These are phyloP conservation scores for Colletotrichum falcatum DNA, from an alignment of 2,329 filamentous ascomycete species.

Conservation along the genomic window DNA sequence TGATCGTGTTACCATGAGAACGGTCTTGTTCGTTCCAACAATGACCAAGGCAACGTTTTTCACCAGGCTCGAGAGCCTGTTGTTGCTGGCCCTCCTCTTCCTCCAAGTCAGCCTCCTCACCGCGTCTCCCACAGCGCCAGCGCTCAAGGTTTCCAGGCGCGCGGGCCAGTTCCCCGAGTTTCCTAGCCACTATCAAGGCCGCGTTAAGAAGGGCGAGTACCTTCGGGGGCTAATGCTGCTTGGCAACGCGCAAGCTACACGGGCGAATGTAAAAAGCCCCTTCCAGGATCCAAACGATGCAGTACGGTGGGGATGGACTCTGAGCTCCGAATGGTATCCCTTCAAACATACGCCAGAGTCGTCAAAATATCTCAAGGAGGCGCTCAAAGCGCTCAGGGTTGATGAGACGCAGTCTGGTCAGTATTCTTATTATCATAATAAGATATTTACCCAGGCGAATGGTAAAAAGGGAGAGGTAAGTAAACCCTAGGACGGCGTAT, in stretches of 20 bases:
- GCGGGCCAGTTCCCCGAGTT: slow-evolving; percentile 8
- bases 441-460: not conserved
- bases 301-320: slow-evolving; percentile 1
- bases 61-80: not conserved
- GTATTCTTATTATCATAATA: not conserved
- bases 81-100: not conserved
- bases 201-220: slow-evolving; percentile 2
- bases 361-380: not conserved
- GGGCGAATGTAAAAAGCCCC: not conserved
- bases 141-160: not conserved
- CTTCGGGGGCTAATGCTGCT: slow-evolving; percentile 3
- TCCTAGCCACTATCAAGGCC: not conserved
- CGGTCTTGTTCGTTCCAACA: not conserved
- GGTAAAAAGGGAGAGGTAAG: not conserved
- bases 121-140: not conserved
- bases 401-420: not conserved
- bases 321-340: not conserved
- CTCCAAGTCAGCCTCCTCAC: not conserved
- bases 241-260: not conserved
- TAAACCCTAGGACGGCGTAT: not conserved
- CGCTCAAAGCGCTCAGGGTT: not conserved
- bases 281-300: not conserved
- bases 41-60: not conserved
- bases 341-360: not conserved
- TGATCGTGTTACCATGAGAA: rapidly evolving